Evolutionary conservation across 2,329 filamentous ascomycete species (phyloP), one percentile per base, ranked within the genome.

Genomic region (Aspergillus melleus): DNA sequence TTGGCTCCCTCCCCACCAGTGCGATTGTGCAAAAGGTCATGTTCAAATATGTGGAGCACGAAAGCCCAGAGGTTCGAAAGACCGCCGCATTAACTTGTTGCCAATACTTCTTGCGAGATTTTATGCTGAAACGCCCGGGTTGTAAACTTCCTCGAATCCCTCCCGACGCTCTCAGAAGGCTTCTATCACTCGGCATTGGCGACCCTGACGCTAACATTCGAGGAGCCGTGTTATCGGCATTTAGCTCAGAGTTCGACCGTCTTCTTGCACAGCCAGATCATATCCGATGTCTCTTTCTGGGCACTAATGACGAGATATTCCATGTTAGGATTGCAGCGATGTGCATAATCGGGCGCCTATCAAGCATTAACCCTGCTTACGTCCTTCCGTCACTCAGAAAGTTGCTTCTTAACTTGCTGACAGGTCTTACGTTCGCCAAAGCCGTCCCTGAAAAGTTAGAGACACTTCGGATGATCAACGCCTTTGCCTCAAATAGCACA

Each of bases 261-360:
- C 95, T 99, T 74, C 83, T 99, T n/a, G 92, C 92, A 49, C 96
- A 96, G 74, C 93, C 96, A 1, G 94, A 99, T 75, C 99, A 99
- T 71, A 96, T 99, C 51, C 88, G 96, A 19, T 96, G 93, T 14
- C 80, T 99, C 0, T 98, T 99, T 76, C 89, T 98, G 60, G 94
- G 95, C 0, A 84, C 99, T 16, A 97, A 99, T 66, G 95, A 99
- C 69, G 94, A 98, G 72, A 85, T 92, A 1, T 99, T 98, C 66
- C 83, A 88, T 2, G 96, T 98, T 60, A 86, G 95, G 68, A 93
- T 98, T 78, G 94, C 95, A 30, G 91, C 95, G 9, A 97, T 99
- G 70, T 90, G 91, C n/a, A 97, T 99, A 65, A 96, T 99, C 68
- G 96, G 95, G 36, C 91, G 96, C 12, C 81, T 99, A 58, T 96